A percentile compares a stretch with the other conserved stretches of the same genome.
Evolutionary conservation across 768 basidiomycete genomes (phyloP).

Genomic region (Termitomyces sp.): DNA sequence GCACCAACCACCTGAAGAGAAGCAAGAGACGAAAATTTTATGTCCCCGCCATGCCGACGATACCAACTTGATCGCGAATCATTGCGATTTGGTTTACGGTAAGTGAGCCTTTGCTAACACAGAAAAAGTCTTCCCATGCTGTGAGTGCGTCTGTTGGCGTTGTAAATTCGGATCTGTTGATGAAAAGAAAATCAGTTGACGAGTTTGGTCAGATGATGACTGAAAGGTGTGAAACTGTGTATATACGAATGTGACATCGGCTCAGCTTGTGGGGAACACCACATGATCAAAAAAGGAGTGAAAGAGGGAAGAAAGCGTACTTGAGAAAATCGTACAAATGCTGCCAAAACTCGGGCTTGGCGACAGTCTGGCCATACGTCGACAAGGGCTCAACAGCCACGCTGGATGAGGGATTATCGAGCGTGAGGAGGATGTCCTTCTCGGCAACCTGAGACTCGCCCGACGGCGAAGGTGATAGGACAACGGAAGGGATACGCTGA

Average conservation of each 20-base stretch:
- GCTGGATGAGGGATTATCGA: constrained; percentile 50
- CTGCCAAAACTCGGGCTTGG: constrained; percentile 80
- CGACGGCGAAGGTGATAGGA: constrained; percentile 76
- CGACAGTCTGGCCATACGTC: constrained; percentile 66
- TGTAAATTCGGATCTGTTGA: constrained; percentile 56
- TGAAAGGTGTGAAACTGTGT: background rate
- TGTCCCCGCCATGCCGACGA: constrained; percentile 86
- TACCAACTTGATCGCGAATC: constrained; percentile 85
- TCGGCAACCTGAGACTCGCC: constrained; percentile 35
- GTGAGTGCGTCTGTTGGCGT: constrained; percentile 60
- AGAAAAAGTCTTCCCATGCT: constrained; percentile 87
- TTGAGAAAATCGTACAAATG: constrained; percentile 63
- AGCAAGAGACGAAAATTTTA: constrained; percentile 26
- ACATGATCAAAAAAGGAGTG: background rate
- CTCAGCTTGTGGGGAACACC: background rate
- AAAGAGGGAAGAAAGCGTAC: constrained; percentile 33
- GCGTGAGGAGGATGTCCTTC: constrained; percentile 67
- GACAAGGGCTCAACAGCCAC: constrained; percentile 46
- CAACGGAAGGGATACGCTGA: constrained; percentile 72
- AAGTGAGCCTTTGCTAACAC: constrained; percentile 76
- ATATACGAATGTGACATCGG: background rate
- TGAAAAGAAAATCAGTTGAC: background rate
- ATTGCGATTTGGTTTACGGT: constrained; percentile 86
- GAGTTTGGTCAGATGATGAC: background rate
- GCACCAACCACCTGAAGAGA: background rate